phyloP scores from a whole-genome alignment of 371 early-diverging fungal species.

The Rhizopus stolonifer region DNA sequence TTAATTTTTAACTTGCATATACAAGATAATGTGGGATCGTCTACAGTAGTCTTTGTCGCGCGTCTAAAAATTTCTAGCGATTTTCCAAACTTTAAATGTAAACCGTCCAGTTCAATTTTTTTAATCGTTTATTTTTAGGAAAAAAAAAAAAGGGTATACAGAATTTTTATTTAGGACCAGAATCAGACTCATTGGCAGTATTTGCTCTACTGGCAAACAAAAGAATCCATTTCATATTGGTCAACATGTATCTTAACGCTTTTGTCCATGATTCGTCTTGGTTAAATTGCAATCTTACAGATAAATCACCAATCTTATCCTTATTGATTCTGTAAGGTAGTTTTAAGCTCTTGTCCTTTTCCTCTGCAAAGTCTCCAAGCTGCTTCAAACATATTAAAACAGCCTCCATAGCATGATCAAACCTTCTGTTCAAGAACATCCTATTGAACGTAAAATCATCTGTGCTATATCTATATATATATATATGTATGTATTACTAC shows the following conservation, averaged over 20 bases:
- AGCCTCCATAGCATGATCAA: constrained; percentile 89
- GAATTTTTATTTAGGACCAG: constrained; percentile 1
- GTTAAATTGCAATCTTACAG: constrained; percentile 84
- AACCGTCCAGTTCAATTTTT: too few species aligned
- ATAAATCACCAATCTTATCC: constrained; percentile 86
- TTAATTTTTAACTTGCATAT: too few species aligned
- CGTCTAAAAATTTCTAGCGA: too few species aligned
- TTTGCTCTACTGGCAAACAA: constrained; percentile 66
- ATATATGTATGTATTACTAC: too few species aligned
- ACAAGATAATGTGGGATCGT: too few species aligned
- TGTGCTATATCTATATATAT: constrained; percentile 71
- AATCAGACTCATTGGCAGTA: constrained; percentile 16
- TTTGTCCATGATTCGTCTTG: constrained; percentile 91
- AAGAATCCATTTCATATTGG: constrained; percentile 83
- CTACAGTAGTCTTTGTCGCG: too few species aligned
- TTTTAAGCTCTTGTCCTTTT: constrained; percentile 69
- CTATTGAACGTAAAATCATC: constrained; percentile 82
- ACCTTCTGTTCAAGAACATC: constrained; percentile 76
- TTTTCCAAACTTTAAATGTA: too few species aligned
- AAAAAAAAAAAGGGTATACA: background rate
- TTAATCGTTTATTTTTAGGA: too few species aligned
- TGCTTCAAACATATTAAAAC: constrained; percentile 88
- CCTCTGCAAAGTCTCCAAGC: constrained; percentile 78
- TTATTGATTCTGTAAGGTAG: constrained; percentile 88
- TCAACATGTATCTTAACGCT: constrained; percentile 86